Percentiles rank a stretch among this genome's conserved stretches.
These are phyloP conservation scores for Schizochytrium sp. DNA, from an alignment of 108 stramenopile species.

Conservation along the genomic window DNA sequence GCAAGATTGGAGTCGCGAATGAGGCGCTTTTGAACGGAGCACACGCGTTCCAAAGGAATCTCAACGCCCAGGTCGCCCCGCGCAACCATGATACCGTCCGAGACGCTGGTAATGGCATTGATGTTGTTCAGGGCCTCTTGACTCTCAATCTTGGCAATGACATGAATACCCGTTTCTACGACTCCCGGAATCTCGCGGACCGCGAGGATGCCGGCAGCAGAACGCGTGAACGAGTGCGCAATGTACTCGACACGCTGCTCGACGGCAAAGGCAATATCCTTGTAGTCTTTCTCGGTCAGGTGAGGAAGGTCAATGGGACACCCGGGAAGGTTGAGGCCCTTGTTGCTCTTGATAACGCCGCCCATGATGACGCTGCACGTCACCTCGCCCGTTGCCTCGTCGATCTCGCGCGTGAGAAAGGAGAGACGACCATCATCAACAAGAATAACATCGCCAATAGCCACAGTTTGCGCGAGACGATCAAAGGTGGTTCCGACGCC, in stretches of 20 bases:
- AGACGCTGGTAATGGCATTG: conserved; percentile 71
- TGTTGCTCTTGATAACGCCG: conserved; percentile 74
- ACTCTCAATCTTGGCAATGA: conserved; percentile 96
- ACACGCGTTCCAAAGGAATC: conserved; percentile 79
- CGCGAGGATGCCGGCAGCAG: conserved; percentile 61
- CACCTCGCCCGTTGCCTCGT: conserved; percentile 55
- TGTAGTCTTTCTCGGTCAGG: conserved; percentile 70
- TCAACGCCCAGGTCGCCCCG: conserved; percentile 96
- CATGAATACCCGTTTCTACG: conserved; percentile 69
- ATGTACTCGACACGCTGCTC: conserved; percentile 82
- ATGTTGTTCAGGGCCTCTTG: conserved; percentile 86
- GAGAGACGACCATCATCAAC: conserved; percentile 78
- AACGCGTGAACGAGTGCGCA: conserved; percentile 88
- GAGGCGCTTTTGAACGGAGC: conserved; percentile 90
- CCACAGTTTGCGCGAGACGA: conserved; percentile 69
- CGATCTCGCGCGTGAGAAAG: conserved; percentile 71
- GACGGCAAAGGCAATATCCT: conserved; percentile 76
- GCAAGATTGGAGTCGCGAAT: conserved; percentile 80
- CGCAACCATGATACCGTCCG: conserved; percentile 99
- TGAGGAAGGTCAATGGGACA: conserved; percentile 89
- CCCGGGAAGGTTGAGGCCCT: conserved; percentile 98
- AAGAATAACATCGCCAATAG: conserved; percentile 81
- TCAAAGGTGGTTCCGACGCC: conserved; percentile 86
- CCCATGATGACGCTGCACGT: conserved; percentile 57
- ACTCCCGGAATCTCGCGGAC: conserved; percentile 69